Evolutionary conservation across 2,329 filamentous ascomycete species (phyloP), one percentile per base, ranked within the genome.

Genomic region (Nothophaeocryptopus gaeumannii): DNA sequence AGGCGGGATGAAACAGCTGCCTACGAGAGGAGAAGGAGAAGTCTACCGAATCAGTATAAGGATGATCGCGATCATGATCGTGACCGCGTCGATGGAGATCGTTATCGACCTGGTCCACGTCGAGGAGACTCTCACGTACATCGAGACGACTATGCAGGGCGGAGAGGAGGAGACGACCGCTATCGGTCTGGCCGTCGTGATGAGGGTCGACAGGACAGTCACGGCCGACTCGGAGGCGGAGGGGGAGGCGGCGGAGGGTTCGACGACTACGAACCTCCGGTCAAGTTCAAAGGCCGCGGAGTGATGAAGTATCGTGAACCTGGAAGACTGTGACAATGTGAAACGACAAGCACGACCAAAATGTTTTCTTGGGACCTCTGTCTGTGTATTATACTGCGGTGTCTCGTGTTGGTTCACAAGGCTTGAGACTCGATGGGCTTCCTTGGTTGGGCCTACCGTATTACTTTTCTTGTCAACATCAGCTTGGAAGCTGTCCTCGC

Each of bases 281-380:
- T 72, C 26, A 68, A 70, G 53, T 71, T 69, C 59, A 71, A 72
- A 49, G 70, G 69, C n/a, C 50, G 70, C 37, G 70, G 70, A 13
- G 63, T 63, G 31, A 72, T 72, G 69, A 69, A 68, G 41, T 70
- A 63, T 54, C 59, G 67, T 26, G 66, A 69, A 47, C 59, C 62
- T 13, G 57, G 54, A 12, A 43, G 56, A 45, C 38, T 55, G 16
- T 62, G 49, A 55, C 49, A 33, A 45, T 2, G 9, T 29, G 20
- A 26, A 26, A 26, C 20, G 20, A 26, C 20, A 7, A 26, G 4
- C 4, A 26, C 20, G 20, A 26, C 20, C 20, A 26, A 7, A 26
- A 26, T 7, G 3, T 26, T 26, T 7, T 4, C 20, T 26, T 26
- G 20, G 20, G 20, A 26, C 20, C 20, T 4, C 4, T 26, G 20